Conservation (phyloP, 2,329 filamentous ascomycete genomes). For the Cercospora nicotianae region DNA sequence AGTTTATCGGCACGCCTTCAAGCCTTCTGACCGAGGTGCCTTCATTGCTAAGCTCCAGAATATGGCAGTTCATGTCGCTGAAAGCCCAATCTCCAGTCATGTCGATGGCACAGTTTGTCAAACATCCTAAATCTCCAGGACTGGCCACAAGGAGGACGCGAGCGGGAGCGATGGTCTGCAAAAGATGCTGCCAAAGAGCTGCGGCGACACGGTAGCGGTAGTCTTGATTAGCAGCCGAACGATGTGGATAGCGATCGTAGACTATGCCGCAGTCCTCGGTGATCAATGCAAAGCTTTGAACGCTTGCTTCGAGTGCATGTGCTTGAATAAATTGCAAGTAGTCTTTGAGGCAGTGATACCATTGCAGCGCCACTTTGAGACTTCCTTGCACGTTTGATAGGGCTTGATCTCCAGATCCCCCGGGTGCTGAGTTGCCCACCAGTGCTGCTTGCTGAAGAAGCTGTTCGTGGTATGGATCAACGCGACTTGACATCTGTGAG, state of each 20-base stretch:
- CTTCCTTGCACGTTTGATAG: constrained; percentile 8
- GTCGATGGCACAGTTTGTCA: constrained; percentile 60
- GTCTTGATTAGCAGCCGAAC: constrained; percentile 37
- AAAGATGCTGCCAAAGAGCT: constrained; percentile 55
- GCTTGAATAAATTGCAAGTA: constrained; percentile 29
- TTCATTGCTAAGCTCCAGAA: constrained; percentile 29
- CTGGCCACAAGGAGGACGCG: constrained; percentile 54
- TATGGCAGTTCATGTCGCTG: constrained; percentile 38
- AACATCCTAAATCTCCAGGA: constrained; percentile 60
- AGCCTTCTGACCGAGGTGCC: not conserved
- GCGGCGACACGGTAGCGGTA: constrained; percentile 31
- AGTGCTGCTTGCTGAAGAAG: constrained; percentile 3
- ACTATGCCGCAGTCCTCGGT: constrained; percentile 32
- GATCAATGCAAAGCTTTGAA: constrained; percentile 52
- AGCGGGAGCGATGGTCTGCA: constrained; percentile 52
- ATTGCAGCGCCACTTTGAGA: constrained; percentile 22
- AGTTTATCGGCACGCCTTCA: not conserved
- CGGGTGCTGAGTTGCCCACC: not conserved
- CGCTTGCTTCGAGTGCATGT: constrained; percentile 18
- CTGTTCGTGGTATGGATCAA: constrained; percentile 5
- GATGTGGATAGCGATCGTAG: constrained; percentile 39
- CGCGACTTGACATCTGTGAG: not conserved
- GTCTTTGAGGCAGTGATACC: constrained; percentile 29
- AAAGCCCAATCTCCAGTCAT: constrained; percentile 44
- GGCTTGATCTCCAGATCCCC: not conserved